Percentiles rank a stretch among this genome's conserved stretches.
phyloP scores from a whole-genome alignment of 23 red algal genomes.

The Gracilaria caudata region DNA sequence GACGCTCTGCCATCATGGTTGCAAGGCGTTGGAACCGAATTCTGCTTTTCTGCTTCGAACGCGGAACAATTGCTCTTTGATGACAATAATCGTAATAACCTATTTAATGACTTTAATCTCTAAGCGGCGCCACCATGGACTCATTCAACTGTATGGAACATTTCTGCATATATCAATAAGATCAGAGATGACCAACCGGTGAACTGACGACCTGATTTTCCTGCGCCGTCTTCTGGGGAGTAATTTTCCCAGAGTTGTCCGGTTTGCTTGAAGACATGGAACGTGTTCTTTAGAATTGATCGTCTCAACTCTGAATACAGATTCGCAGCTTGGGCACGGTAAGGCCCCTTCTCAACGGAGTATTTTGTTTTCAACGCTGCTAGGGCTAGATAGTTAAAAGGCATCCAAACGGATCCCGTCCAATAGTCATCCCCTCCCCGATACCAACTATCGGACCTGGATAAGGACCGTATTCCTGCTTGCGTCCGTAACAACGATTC shows the following conservation, averaged over 20 bases:
- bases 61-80: neutral
- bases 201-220: conserved; percentile 84
- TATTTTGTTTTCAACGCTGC: conserved; percentile 88
- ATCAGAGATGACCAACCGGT: conserved; percentile 94
- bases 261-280: conserved; percentile 65
- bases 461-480: conserved; percentile 89
- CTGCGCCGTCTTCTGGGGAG: conserved; percentile 71
- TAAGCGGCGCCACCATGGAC: neutral
- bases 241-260: conserved; percentile 96
- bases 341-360: conserved; percentile 71
- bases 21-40: neutral
- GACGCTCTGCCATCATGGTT: neutral
- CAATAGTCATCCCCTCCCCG: conserved; percentile 90
- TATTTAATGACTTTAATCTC: conserved; percentile 18
- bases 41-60: neutral
- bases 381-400: conserved; percentile 85
- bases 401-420: conserved; percentile 98
- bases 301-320: conserved; percentile 65
- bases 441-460: conserved; percentile 56
- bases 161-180: conserved; percentile 85
- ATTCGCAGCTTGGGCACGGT: conserved; percentile 40
- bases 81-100: neutral
- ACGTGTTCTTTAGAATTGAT: conserved; percentile 63
- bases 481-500: conserved; percentile 25
- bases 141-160: conserved; percentile 70